phyloP scores from a whole-genome alignment of 2,329 filamentous ascomycete species.

The Colletotrichum ledebouriae region DNA sequence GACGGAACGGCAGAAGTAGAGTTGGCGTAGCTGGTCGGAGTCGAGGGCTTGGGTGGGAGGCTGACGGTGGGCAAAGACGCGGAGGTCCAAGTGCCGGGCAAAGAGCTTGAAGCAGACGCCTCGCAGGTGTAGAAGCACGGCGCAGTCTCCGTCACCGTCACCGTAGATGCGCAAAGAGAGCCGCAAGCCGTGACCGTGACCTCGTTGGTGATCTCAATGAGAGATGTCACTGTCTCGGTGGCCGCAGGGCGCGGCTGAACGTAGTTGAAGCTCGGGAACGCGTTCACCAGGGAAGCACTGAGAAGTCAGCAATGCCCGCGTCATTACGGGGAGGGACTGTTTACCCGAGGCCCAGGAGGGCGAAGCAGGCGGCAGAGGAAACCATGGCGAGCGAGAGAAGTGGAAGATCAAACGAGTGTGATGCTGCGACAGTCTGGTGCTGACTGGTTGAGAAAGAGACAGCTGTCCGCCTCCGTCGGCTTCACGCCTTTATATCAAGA shows the following conservation, averaged over 20 bases:
- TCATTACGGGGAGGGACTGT: conserved; percentile 1
- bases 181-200: conserved; percentile 37
- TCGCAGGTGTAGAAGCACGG: conserved; percentile 45
- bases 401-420: conserved; percentile 45
- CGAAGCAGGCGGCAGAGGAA: conserved; percentile 45
- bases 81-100: background rate
- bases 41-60: background rate
- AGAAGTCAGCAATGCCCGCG: background rate
- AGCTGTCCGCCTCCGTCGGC: conserved; percentile 33
- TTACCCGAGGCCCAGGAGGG: conserved; percentile 50
- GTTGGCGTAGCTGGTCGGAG: conserved; percentile 14
- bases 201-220: conserved; percentile 9
- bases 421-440: conserved; percentile 20
- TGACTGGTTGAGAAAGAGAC: conserved; percentile 2
- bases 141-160: conserved; percentile 50
- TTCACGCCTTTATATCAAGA: conserved; percentile 29
- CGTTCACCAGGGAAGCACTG: conserved; percentile 46
- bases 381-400: conserved; percentile 43
- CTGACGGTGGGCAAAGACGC: conserved; percentile 22
- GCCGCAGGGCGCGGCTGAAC: conserved; percentile 21
- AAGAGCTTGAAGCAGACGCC: background rate
- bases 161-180: conserved; percentile 45
- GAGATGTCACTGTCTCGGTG: conserved; percentile 35
- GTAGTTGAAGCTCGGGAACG: conserved; percentile 43
- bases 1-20: conserved; percentile 3